These are phyloP conservation scores for Torrubiella hemipterigena DNA, from an alignment of 2,329 filamentous ascomycete genomes.

Conservation along the genomic window DNA sequence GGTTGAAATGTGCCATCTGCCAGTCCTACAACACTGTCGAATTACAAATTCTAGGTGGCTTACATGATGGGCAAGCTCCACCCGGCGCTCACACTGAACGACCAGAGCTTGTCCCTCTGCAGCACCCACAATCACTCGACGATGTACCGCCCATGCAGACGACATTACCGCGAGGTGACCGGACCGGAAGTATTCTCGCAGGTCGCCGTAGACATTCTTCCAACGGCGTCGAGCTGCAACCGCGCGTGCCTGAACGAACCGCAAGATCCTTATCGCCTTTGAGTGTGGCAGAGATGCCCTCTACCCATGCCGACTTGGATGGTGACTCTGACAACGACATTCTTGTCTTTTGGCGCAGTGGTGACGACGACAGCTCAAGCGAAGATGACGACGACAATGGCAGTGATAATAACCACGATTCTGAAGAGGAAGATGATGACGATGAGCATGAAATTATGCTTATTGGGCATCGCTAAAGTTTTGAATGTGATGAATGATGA, in stretches of 20 bases:
- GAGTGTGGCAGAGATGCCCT: constrained; percentile 12
- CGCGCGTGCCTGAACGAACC: constrained; percentile 24
- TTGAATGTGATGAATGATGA: constrained; percentile 1
- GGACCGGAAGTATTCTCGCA: constrained; percentile 8
- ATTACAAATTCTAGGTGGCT: constrained; percentile 43
- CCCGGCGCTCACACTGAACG: constrained; percentile 13
- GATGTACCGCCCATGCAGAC: too few species aligned
- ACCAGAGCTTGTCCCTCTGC: constrained; percentile 5
- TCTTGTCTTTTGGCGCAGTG: constrained; percentile 41
- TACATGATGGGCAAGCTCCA: constrained; percentile 13
- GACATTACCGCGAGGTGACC: not conserved
- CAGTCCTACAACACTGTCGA: constrained; percentile 59
- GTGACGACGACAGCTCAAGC: constrained; percentile 28
- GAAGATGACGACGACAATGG: constrained; percentile 28
- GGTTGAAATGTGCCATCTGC: constrained; percentile 73
- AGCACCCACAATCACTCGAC: too few species aligned
- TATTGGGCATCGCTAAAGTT: constrained; percentile 26
- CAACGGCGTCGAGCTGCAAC: constrained; percentile 19
- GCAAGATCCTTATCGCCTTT: constrained; percentile 33
- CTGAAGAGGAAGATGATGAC: constrained; percentile 34
- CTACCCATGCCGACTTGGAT: constrained; percentile 16
- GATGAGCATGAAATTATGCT: constrained; percentile 36
- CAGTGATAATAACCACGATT: constrained; percentile 29
- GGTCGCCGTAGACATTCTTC: constrained; percentile 27
- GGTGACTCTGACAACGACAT: constrained; percentile 44